These are phyloP conservation scores for Chenopodium suecicum DNA, from an alignment of 148 eudicot species.

Conservation along the genomic window DNA sequence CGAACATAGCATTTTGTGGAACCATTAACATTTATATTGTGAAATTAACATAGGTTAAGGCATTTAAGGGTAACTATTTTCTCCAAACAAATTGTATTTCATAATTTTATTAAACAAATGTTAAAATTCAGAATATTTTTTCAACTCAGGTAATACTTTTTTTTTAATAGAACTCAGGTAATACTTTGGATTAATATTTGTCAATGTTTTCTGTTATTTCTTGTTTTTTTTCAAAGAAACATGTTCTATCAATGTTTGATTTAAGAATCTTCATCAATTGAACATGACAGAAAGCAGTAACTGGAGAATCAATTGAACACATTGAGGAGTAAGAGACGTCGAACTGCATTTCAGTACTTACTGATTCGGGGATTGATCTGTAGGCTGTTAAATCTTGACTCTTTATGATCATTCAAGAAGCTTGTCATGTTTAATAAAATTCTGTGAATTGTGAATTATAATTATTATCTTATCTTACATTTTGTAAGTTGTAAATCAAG, in stretches of 20 bases:
- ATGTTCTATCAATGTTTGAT: not conserved
- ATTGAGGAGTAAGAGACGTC: constrained; percentile 8
- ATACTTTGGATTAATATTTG: no score
- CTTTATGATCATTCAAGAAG: not conserved
- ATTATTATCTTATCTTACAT: not conserved
- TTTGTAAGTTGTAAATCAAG: not conserved
- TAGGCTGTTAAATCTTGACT: not conserved
- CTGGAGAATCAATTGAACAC: constrained; percentile 32
- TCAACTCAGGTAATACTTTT: no score
- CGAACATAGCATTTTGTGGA: not conserved
- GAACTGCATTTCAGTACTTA: constrained; percentile 11
- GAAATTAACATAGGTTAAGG: no score
- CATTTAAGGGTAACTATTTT: no score
- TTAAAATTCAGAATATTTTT: no score
- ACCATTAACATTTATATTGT: not conserved
- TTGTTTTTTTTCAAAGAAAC: not conserved
- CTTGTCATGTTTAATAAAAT: constrained; percentile 7
- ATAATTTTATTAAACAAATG: no score
- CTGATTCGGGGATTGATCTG: not conserved
- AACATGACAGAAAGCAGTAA: constrained; percentile 58
- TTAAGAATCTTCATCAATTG: constrained; percentile 5
- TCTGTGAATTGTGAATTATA: not conserved
- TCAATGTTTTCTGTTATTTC: not conserved
- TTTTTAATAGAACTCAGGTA: no score
- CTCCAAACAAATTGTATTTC: no score